phyloP scores from a whole-genome alignment of 1,284 basidiomycete genomes.

The Microbotryum silenes-acaulis region DNA sequence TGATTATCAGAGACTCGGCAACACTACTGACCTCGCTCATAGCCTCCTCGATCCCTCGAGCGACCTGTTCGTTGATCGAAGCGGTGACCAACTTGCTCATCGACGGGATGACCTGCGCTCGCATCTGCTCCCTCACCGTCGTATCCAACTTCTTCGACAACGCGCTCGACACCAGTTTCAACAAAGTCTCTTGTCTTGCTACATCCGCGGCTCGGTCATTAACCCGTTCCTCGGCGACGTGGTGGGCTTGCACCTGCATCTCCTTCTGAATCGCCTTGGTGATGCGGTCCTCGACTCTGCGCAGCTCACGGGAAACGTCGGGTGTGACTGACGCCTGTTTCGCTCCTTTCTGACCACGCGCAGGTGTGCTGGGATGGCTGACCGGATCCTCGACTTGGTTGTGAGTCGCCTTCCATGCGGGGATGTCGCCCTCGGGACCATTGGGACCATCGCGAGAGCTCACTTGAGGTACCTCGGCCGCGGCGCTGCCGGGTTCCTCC shows the following conservation, averaged over 20 bases:
- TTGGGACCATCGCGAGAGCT: too few relatives aligned
- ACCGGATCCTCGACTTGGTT: too few relatives aligned
- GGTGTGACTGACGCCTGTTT: constrained; percentile 3
- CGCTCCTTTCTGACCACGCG: too few relatives aligned
- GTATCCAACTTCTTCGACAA: constrained; percentile 74
- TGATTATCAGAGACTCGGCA: not conserved
- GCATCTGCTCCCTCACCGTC: constrained; percentile 70
- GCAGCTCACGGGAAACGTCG: not conserved
- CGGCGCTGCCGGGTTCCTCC: too few relatives aligned
- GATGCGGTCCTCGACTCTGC: constrained; percentile 15
- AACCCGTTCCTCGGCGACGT: constrained; percentile 64
- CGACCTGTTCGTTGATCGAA: constrained; percentile 64
- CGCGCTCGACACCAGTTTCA: constrained; percentile 66
- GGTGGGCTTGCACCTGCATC: constrained; percentile 52
- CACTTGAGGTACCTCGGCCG: too few relatives aligned
- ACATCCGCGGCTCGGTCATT: constrained; percentile 68
- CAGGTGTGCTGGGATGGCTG: too few relatives aligned
- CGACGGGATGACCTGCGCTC: constrained; percentile 66
- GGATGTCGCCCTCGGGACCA: too few relatives aligned
- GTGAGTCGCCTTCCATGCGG: too few relatives aligned
- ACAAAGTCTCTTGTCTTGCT: constrained; percentile 69
- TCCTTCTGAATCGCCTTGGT: constrained; percentile 8
- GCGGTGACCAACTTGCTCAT: constrained; percentile 66
- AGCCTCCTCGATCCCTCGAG: constrained; percentile 58
- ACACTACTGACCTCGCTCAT: constrained; percentile 57